A percentile compares a stretch with the other conserved stretches of the same genome.
phyloP scores from a whole-genome alignment of 108 stramenopile genomes.

The Skeletonema costatum region DNA sequence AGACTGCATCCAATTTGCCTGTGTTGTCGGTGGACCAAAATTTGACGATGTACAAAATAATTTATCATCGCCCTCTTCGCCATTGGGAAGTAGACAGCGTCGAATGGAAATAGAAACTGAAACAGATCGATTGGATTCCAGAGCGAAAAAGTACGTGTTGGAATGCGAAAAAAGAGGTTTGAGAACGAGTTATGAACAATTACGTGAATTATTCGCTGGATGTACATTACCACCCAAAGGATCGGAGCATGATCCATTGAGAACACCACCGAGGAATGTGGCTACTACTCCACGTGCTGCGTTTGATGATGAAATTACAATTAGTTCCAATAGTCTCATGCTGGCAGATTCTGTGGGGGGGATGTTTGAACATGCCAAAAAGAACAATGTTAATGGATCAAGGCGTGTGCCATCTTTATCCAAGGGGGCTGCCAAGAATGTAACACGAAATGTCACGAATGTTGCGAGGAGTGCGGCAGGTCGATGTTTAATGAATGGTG shows the following conservation, averaged over 20 bases:
- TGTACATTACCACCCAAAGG: slow-evolving; percentile 37
- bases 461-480: slow-evolving; percentile 30
- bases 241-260: slow-evolving; percentile 7
- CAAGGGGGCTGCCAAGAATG: slow-evolving; percentile 25
- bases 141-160: slow-evolving; percentile 55
- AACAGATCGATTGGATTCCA: slow-evolving; percentile 14
- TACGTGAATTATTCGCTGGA: slow-evolving; percentile 52
- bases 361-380: slow-evolving; percentile 31
- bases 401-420: neutral
- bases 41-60: slow-evolving; percentile 24
- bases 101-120: slow-evolving; percentile 10
- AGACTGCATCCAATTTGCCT: slow-evolving; percentile 83
- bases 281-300: neutral
- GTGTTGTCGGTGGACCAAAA: slow-evolving; percentile 54
- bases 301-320: slow-evolving; percentile 32
- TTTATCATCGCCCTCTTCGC: neutral
- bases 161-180: slow-evolving; percentile 73
- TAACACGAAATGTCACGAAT: slow-evolving; percentile 38
- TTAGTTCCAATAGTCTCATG: slow-evolving; percentile 34
- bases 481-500: slow-evolving; percentile 19
- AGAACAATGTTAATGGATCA: slow-evolving; percentile 12
- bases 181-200: slow-evolving; percentile 70
- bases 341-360: slow-evolving; percentile 39
- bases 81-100: neutral
- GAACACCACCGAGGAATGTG: slow-evolving; percentile 16